Evolutionary conservation across 192 early-diverging fungal genomes (phyloP), one percentile per base, ranked within the genome.

Genomic region (Backusella mclennaniae): DNA sequence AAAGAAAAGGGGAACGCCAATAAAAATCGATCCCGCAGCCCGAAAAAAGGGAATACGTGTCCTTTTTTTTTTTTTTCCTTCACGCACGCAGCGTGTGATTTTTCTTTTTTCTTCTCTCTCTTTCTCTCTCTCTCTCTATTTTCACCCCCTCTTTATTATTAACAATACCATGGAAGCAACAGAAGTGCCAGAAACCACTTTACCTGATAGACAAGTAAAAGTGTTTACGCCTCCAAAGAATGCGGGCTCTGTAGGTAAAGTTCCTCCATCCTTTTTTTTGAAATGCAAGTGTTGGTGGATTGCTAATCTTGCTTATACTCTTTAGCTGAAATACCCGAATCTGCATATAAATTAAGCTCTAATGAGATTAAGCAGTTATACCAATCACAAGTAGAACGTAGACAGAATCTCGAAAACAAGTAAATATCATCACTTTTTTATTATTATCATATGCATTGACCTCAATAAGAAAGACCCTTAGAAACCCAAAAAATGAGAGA

Each of bases 401-500:
- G 89, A 11, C 80, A 88, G 35, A 82, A 82, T 8, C 79, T 88
- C 23, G 91, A 95, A 66, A 89, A 92, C 67, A 82, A 83, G 59
- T 90, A 81, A 66, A 29, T 29, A 29, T 26, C 33, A 39, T 21
- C 4, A 3, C 0, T 29, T 15, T 23, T 35, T 42, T 0, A 46
- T 2, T 8, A 17, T 6, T 4, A 29, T 53, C 14, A 39, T 21
- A 59, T 38, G 35, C 1, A 69, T 33, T 38, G 15, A 67, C 33
- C 9, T 3, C 31, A 19, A 39, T 39, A n/a, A 41, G 19, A 46
- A 78, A 84, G 78, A 29, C 82, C 93, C 26, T 91, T 99, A 67
- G 95, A 93, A 77, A 96, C 94, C 7, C 89, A 92, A 49, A 80
- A 87, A 6, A 89, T 91, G 77, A 86, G 96, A n/a, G 93, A 95